These are phyloP conservation scores for Scutellaria baicalensis DNA, from an alignment of 257 asterid genomes.

Conservation along the genomic window DNA sequence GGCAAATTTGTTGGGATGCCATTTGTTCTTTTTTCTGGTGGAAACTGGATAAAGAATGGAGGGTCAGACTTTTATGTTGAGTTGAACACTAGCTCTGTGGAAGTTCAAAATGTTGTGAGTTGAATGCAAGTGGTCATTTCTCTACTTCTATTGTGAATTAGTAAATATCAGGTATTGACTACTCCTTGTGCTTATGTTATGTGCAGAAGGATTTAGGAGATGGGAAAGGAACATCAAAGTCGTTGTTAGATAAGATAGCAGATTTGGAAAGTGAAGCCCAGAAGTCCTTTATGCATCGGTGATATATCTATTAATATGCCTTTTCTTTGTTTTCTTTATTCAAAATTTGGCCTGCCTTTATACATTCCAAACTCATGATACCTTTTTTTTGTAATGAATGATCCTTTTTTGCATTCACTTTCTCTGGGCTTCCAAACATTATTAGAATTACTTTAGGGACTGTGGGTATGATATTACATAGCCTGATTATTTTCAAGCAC, in stretches of 20 bases:
- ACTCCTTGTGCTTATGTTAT: slow-evolving; percentile 8
- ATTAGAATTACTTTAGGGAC: not conserved
- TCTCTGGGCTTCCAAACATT: not conserved
- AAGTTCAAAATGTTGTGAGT: slow-evolving; percentile 43
- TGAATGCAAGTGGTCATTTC: slow-evolving; percentile 13
- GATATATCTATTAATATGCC: slow-evolving; percentile 13
- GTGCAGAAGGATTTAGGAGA: slow-evolving; percentile 49
- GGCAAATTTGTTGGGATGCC: slow-evolving; percentile 84
- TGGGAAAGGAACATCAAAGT: slow-evolving; percentile 74
- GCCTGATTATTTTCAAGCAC: not conserved
- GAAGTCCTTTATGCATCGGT: slow-evolving; percentile 99
- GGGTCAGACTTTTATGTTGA: slow-evolving; percentile 83
- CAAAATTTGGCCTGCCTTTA: not conserved
- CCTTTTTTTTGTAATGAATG: not conserved
- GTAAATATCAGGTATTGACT: slow-evolving; percentile 1
- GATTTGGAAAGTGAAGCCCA: slow-evolving; percentile 92
- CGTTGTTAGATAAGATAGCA: slow-evolving; percentile 81
- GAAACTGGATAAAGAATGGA: slow-evolving; percentile 72
- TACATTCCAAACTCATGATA: not conserved
- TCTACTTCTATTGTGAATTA: not conserved
- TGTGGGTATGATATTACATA: not conserved
- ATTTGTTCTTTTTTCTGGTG: slow-evolving; percentile 78
- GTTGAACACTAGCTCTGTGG: slow-evolving; percentile 33
- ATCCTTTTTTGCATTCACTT: slow-evolving; percentile 6
- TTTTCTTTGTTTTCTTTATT: not conserved